A percentile compares a stretch with the other conserved stretches of the same genome.
phyloP scores from a whole-genome alignment of 176 grass and related monocot genomes.

The Areca catechu region DNA sequence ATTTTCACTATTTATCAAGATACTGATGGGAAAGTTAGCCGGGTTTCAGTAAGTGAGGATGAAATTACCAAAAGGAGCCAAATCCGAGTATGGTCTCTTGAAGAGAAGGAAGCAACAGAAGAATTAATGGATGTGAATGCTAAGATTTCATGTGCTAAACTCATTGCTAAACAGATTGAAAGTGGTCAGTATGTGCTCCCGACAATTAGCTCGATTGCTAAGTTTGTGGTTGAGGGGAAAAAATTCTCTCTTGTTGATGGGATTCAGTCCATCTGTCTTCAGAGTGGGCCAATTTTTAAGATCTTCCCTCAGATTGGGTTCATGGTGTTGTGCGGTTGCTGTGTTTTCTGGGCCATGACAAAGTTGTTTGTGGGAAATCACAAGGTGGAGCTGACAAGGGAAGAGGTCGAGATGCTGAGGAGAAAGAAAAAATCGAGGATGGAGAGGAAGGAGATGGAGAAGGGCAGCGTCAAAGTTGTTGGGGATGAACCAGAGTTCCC shows the following conservation, averaged over 20 bases:
- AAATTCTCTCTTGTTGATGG: not conserved
- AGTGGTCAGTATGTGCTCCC: slow-evolving; percentile 2
- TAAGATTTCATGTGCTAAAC: slow-evolving; percentile 20
- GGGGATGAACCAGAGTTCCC: slow-evolving; percentile 5
- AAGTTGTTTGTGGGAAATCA: slow-evolving; percentile 20
- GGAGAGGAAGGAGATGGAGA: slow-evolving; percentile 20
- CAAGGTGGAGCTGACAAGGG: slow-evolving; percentile 12
- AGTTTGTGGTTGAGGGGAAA: slow-evolving; percentile 12
- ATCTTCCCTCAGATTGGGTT: slow-evolving; percentile 19
- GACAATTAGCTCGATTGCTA: slow-evolving; percentile 13
- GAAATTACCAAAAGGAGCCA: slow-evolving; percentile 20
- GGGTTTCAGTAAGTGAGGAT: slow-evolving; percentile 25
- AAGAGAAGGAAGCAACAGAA: slow-evolving; percentile 6
- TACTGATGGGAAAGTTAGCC: slow-evolving; percentile 4
- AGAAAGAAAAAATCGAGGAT: slow-evolving; percentile 22
- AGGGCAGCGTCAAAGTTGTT: slow-evolving; percentile 19
- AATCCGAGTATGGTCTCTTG: slow-evolving; percentile 1
- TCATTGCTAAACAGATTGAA: slow-evolving; percentile 15
- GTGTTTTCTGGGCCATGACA: slow-evolving; percentile 6
- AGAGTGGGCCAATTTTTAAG: slow-evolving; percentile 1
- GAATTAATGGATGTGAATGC: not conserved
- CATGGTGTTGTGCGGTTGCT: slow-evolving; percentile 1
- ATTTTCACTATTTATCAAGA: slow-evolving; percentile 20
- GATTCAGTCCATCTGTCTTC: not conserved
- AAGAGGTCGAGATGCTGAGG: slow-evolving; percentile 34